Evolutionary conservation across 768 basidiomycete genomes (phyloP), one percentile per base, ranked within the genome.

Genomic region (Hericium rajendrae): DNA sequence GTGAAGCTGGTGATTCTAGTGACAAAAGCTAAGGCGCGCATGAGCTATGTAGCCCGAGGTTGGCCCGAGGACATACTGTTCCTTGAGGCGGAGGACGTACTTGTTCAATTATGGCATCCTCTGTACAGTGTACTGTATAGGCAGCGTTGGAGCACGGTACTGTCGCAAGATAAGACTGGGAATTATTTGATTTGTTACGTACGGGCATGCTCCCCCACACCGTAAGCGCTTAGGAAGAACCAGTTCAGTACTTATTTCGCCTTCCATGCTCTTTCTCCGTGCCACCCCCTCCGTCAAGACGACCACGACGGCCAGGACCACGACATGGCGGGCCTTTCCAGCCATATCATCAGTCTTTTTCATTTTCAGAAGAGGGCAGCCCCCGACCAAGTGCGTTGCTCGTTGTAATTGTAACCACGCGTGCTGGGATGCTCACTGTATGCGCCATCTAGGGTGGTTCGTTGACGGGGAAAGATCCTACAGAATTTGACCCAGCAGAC

Each of bases 401-500:
- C 37, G 10, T 3, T 41, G 13, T 16, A n/a, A 2, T 13, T 18
- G 26, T 26, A 26, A 12, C 24, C 18, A 38, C 12, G 12, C 48
- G 43, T 22, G 16, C 6, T 13, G 43, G 11, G 39, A 46, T 20
- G 52, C 41, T 46, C 12, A 46, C 43, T 6, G 48, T 49, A 16
- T 15, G 6, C 50, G 43, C 18, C 16, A 12, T 40, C 26, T 53
- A 91, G 85, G 88, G 87, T 18, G 90, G 89, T 6, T 71, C 94
- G 28, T 69, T 94, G 55, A 82, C 75, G 48, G 91, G 91, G 0
- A 77, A 82, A 53, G 83, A 94, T 64, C 92, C 91, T 0, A 75
- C 84, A 0, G 69, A 71, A 2, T 83, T 84, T 70, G 85, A 87
- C 58, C 61, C 76, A 1, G 57, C 69, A 1, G 90, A 93, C 67